Base-by-base conservation (phyloP, 1,284 basidiomycete genomes). In the Marasmius fiardii region DNA sequence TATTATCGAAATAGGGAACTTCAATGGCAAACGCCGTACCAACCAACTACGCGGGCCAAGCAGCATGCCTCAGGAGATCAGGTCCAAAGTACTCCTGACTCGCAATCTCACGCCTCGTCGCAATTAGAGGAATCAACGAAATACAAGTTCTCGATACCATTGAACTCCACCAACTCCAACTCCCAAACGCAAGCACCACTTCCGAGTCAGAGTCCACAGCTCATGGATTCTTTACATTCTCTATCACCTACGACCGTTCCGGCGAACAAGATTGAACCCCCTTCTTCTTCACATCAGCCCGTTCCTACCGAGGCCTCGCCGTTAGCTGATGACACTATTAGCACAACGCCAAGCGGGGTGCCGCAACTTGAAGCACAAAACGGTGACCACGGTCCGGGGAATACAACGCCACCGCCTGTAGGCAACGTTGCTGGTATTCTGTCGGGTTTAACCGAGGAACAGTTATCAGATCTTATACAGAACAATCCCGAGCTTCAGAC, bases 401-500 rank as follows among this genome's bases (percentile, higher is more conserved):
- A 24, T 20, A 4, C 35, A 11, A 7, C 41, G n/a, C 26, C 39
- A 26, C 12, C 43, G 6, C 16, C 8, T 24, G 20, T 11, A n/a
- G 31, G 8, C 18, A 8, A 51, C 21, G 21, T 51, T 28, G 20
- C 26, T 26, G 65, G 71, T 60, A 61, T 72, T 7, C 54, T 76
- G 26, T 66, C 72, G n/a, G 62, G 65, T 41, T 56, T 74, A 44
- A 65, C 69, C 26, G 67, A 68, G 12, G 55, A 61, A 12, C 70
- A 74, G 54, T 65, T 74, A n/a, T 63, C 66, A 12, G 68, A 72
- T 16, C 60, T 72, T 33, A 57, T 75, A 33, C 64, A 66, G 12
- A 65, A 64, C 35, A 72, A 76, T 56, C 66, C 73, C 6, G 66
- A 72, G 33, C 60, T 75, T 48, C 62, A 68, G 20, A 67, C 71